These are phyloP conservation scores for Solanum dulcamara DNA, from an alignment of 257 asterid genomes.

Conservation along the genomic window DNA sequence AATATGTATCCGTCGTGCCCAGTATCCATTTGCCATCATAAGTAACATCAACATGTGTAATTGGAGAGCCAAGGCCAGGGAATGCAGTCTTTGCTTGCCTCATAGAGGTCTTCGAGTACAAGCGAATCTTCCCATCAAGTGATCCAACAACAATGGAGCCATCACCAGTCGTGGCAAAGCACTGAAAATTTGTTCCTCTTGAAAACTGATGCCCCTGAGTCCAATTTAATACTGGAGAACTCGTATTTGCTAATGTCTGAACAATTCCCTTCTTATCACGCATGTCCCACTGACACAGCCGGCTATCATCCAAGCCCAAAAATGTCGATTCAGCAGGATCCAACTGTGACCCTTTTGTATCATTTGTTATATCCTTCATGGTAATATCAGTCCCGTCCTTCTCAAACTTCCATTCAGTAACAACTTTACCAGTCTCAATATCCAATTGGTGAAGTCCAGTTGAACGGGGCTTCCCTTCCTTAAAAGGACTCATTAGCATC, in stretches of 20 bases:
- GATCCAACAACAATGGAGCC: slow-evolving; percentile 97
- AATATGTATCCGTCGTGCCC: slow-evolving; percentile 90
- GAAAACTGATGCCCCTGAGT: slow-evolving; percentile 93
- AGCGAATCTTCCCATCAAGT: slow-evolving; percentile 87
- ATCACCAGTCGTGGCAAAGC: slow-evolving; percentile 92
- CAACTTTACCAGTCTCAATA: slow-evolving; percentile 92
- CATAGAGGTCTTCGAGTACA: slow-evolving; percentile 91
- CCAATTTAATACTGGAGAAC: slow-evolving; percentile 83
- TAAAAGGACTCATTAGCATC: slow-evolving; percentile 87
- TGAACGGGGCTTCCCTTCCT: slow-evolving; percentile 62
- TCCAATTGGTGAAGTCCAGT: slow-evolving; percentile 86
- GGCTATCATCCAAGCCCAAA: slow-evolving; percentile 82
- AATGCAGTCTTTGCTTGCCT: slow-evolving; percentile 95
- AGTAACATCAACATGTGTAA: slow-evolving; percentile 87
- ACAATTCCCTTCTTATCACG: slow-evolving; percentile 86
- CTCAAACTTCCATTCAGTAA: slow-evolving; percentile 89
- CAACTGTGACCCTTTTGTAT: slow-evolving; percentile 89
- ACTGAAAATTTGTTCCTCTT: slow-evolving; percentile 84
- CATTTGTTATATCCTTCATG: slow-evolving; percentile 78
- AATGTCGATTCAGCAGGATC: slow-evolving; percentile 95
- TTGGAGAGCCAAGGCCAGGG: slow-evolving; percentile 93
- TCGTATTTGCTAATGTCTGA: slow-evolving; percentile 50
- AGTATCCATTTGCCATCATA: slow-evolving; percentile 97
- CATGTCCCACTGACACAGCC: slow-evolving; percentile 97
- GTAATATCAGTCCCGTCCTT: slow-evolving; percentile 83